Conservation (phyloP, 192 early-diverging fungal genomes). For the Backusella tarrabulga region DNA sequence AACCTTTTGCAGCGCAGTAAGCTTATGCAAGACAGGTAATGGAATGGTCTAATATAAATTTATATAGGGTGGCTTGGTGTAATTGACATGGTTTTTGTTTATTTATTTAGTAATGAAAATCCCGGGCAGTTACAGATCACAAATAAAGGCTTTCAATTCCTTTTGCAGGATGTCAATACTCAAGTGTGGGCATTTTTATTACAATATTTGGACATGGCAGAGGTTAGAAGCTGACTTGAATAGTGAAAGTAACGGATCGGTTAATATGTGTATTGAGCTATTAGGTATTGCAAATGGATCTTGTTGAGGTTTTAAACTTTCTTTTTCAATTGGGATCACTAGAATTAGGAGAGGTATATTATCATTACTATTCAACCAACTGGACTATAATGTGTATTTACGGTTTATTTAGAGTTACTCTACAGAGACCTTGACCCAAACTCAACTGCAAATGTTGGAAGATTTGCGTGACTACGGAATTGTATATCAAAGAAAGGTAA, state of each 20-base stretch:
- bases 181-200: constrained; percentile 97
- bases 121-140: constrained; percentile 69
- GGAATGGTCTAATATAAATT: neutral
- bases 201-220: constrained; percentile 88
- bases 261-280: neutral
- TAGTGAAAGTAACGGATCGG: neutral
- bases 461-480: constrained; percentile 91
- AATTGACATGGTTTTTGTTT: constrained; percentile 15
- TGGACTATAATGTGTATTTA: neutral
- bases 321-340: constrained; percentile 90
- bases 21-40: constrained; percentile 64
- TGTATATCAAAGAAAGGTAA: constrained; percentile 81
- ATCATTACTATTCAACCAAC: neutral
- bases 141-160: constrained; percentile 96
- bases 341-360: constrained; percentile 75
- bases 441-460: constrained; percentile 81
- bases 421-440: constrained; percentile 77
- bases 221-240: constrained; percentile 30
- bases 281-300: constrained; percentile 73
- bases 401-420: constrained; percentile 67
- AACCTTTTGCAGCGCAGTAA: constrained; percentile 72
- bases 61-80: neutral
- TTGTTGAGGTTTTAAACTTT: constrained; percentile 92
- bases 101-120: constrained; percentile 8
- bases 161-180: constrained; percentile 89